Evolutionary conservation across 2,329 filamentous ascomycete species (phyloP).

Genomic region (Calcarisporium arbuscula): DNA sequence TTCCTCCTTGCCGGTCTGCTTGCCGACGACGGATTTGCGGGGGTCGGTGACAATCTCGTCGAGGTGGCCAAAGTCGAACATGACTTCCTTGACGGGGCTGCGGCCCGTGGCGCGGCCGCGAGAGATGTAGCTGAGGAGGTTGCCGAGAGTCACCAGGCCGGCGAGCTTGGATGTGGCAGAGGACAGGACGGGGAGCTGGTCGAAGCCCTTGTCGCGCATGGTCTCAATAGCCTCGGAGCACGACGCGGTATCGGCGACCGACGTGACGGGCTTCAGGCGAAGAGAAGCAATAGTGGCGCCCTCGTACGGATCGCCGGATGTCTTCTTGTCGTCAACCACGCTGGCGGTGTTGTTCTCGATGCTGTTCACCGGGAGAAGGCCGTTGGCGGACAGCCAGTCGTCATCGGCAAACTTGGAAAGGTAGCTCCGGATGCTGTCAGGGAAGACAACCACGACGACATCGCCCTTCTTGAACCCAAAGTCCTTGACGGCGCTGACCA

Average conservation of each 20-base stretch:
- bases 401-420: slow-evolving; percentile 98
- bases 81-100: slow-evolving; percentile 75
- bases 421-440: slow-evolving; percentile 95
- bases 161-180: slow-evolving; percentile 68
- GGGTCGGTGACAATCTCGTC: slow-evolving; percentile 89
- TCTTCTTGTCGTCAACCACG: slow-evolving; percentile 27
- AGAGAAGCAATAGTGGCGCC: slow-evolving; percentile 76
- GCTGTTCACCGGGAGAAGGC: slow-evolving; percentile 63
- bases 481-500: slow-evolving; percentile 71
- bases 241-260: slow-evolving; percentile 61
- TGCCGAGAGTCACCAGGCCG: slow-evolving; percentile 89
- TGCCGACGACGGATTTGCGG: slow-evolving; percentile 48
- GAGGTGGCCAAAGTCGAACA: slow-evolving; percentile 91
- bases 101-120: slow-evolving; percentile 69
- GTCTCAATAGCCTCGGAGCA: slow-evolving; percentile 91
- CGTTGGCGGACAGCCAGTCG: slow-evolving; percentile 96
- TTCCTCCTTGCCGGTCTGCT: slow-evolving; percentile 27
- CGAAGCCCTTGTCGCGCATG: slow-evolving; percentile 97
- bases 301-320: slow-evolving; percentile 60
- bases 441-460: slow-evolving; percentile 82
- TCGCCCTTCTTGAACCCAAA: slow-evolving; percentile 74
- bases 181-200: slow-evolving; percentile 87
- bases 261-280: slow-evolving; percentile 88
- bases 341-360: slow-evolving; percentile 40
- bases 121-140: slow-evolving; percentile 85